Conservation (phyloP, 1,284 basidiomycete species). For the Sporisorium scitamineum region DNA sequence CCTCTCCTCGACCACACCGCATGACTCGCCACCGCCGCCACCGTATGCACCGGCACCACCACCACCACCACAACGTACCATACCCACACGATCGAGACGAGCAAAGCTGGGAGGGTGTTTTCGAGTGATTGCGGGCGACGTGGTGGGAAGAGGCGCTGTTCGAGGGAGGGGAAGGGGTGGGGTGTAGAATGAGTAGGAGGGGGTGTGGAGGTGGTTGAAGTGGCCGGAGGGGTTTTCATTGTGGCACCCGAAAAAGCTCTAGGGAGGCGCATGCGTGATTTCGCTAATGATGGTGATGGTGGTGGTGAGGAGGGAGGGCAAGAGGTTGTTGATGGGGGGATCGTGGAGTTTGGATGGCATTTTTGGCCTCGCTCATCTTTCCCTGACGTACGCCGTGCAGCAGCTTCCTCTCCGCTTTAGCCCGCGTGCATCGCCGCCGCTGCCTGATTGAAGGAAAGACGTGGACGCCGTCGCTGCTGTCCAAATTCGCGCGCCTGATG, state of each 20-base stretch:
- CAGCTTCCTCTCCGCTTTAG: not conserved
- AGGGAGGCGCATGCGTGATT: not conserved
- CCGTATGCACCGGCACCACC: slow-evolving; percentile 20
- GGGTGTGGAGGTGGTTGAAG: slow-evolving; percentile 4
- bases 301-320: not conserved
- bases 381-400: slow-evolving; percentile 7
- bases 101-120: not conserved
- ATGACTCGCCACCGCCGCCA: slow-evolving; percentile 22
- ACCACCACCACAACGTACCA: slow-evolving; percentile 22
- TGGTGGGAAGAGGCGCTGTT: slow-evolving; percentile 22
- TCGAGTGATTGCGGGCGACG: slow-evolving; percentile 25
- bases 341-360: not conserved
- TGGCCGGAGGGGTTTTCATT: slow-evolving; percentile 38
- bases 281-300: not conserved
- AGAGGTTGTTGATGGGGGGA: too few species aligned
- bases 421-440: too few species aligned
- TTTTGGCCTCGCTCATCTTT: not conserved
- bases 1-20: not conserved
- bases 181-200: slow-evolving; percentile 22
- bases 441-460: too few species aligned
- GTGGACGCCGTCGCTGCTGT: too few species aligned
- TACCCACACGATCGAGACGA: slow-evolving; percentile 7
- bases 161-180: slow-evolving; percentile 19
- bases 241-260: not conserved
- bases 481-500: too few species aligned